Conservation (phyloP, 345 rosid species). For the Eucalyptus regnans region DNA sequence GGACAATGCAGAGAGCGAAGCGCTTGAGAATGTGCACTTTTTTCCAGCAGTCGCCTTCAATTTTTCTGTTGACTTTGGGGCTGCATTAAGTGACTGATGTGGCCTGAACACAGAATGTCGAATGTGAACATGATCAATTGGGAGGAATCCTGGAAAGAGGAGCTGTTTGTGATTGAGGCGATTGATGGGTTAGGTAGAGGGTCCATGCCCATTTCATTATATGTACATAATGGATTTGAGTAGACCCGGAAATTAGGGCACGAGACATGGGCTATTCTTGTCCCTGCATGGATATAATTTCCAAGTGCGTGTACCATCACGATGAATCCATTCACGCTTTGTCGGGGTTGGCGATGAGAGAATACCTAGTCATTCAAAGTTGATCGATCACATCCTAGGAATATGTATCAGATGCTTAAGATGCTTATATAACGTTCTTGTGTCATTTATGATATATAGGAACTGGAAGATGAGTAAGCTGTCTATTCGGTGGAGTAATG, state of each 20-base stretch:
- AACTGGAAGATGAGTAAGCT: fast-evolving
- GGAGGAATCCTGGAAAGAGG: not conserved
- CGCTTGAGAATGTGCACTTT: not conserved
- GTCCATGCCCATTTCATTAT: not conserved
- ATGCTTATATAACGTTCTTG: not conserved
- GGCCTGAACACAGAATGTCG: not conserved
- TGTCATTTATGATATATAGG: not conserved
- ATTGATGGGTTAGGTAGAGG: not conserved
- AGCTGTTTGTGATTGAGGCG: not conserved
- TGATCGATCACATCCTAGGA: not conserved
- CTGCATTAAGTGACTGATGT: not conserved
- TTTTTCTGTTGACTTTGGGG: not conserved
- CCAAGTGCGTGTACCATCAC: not conserved
- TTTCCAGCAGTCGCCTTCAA: not conserved
- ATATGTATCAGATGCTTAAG: not conserved
- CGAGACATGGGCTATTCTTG: not conserved
- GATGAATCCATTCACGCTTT: not conserved
- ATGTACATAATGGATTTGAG: not conserved
- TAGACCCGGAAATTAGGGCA: not conserved
- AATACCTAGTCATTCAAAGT: not conserved
- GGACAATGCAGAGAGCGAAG: not conserved
- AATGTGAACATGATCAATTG: not conserved
- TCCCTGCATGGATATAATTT: not conserved
- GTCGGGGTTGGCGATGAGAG: not conserved
- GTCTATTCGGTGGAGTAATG: not conserved